These are phyloP conservation scores for Olyra latifolia DNA, from an alignment of 176 grass and related monocot species.

Conservation along the genomic window DNA sequence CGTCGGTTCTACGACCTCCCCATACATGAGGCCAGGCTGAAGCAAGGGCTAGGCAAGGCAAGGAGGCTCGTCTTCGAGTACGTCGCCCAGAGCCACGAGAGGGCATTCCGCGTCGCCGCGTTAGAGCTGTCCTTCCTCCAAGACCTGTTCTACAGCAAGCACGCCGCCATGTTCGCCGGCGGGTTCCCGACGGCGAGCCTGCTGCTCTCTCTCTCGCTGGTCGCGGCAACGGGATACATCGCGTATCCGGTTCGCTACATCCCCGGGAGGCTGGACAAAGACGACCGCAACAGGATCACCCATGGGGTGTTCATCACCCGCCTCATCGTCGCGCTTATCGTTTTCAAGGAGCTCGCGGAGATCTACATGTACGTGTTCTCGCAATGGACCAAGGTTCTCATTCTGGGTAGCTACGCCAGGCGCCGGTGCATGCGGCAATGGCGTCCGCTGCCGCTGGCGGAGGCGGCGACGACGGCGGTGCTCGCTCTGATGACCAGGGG, in stretches of 20 bases:
- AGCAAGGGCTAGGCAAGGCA: not conserved
- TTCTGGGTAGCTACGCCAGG: not conserved
- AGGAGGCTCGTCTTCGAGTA: not conserved
- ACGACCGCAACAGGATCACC: not conserved
- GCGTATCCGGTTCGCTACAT: not conserved
- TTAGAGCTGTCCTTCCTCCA: slow-evolving; percentile 31
- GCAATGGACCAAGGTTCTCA: not conserved
- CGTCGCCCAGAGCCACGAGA: not conserved
- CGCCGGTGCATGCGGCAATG: not conserved
- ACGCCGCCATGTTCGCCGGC: not conserved
- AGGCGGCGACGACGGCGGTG: not conserved
- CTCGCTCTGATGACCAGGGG: not conserved
- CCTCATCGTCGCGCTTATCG: not conserved
- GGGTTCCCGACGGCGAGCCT: not conserved
- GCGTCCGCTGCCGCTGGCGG: too few species aligned
- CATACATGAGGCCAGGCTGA: slow-evolving; percentile 20
- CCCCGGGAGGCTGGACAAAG: not conserved
- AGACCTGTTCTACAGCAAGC: slow-evolving; percentile 28
- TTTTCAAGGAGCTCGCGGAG: not conserved
- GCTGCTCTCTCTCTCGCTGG: not conserved
- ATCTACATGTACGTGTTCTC: not conserved
- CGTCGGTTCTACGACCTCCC: slow-evolving; percentile 29
- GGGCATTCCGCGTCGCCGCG: not conserved
- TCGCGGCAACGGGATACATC: not conserved
- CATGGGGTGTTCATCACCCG: not conserved